phyloP scores from a whole-genome alignment of 1,139 yeast genomes.

The Debaryomyces sp. region DNA sequence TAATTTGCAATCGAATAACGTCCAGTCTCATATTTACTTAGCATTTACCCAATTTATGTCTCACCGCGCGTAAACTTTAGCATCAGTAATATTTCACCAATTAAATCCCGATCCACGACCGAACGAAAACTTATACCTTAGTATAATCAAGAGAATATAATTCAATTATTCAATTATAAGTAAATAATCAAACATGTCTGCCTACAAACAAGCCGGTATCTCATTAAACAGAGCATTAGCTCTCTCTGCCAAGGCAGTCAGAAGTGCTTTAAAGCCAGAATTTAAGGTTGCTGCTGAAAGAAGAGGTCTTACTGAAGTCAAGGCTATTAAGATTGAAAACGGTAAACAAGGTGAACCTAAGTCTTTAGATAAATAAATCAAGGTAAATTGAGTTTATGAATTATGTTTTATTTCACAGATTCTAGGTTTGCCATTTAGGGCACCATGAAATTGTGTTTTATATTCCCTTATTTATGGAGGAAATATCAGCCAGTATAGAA shows the following conservation, averaged over 20 bases:
- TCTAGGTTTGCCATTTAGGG: not conserved
- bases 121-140: not conserved
- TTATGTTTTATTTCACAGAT: slow-evolving; percentile 2
- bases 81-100: slow-evolving; percentile 9
- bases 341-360: slow-evolving; percentile 55
- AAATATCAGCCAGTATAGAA: slow-evolving; percentile 2
- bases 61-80: slow-evolving; percentile 8
- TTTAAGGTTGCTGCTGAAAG: slow-evolving; percentile 72
- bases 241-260: slow-evolving; percentile 86
- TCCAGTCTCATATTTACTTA: slow-evolving; percentile 7
- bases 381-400: not conserved
- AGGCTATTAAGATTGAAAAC: slow-evolving; percentile 69
- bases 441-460: not conserved
- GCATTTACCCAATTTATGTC: not conserved
- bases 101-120: slow-evolving; percentile 9
- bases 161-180: not conserved
- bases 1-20: slow-evolving; percentile 1
- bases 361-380: slow-evolving; percentile 26
- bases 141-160: not conserved
- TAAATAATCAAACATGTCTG: slow-evolving; percentile 50
- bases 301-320: slow-evolving; percentile 78
- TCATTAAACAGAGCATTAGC: slow-evolving; percentile 89
- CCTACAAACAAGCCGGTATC: slow-evolving; percentile 86
- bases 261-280: slow-evolving; percentile 89
- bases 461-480: slow-evolving; percentile 1